Percentiles rank a stretch among this genome's conserved stretches.
phyloP scores from a whole-genome alignment of 2,329 filamentous ascomycete species.

The Trichoderma sp. region DNA sequence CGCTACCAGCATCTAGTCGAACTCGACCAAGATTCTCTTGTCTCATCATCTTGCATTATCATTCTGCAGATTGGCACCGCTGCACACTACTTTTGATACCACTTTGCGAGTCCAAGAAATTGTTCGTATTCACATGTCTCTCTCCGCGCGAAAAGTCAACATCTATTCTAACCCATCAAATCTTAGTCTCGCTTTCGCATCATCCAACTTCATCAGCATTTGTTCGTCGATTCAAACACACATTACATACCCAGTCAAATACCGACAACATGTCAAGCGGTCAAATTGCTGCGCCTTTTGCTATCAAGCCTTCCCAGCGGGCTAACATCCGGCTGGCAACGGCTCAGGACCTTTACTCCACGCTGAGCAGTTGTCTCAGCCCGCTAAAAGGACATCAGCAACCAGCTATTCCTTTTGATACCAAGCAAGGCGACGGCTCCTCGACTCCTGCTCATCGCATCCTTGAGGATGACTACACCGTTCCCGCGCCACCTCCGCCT shows the following conservation, averaged over 20 bases:
- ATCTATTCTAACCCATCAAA: neutral
- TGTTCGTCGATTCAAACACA: neutral
- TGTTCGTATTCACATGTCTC: neutral
- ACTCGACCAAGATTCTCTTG: neutral
- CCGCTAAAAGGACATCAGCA: slow-evolving; percentile 11
- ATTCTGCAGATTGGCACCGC: neutral
- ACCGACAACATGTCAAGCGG: slow-evolving; percentile 35
- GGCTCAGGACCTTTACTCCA: slow-evolving; percentile 52
- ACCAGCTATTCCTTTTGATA: slow-evolving; percentile 20
- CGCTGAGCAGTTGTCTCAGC: slow-evolving; percentile 39
- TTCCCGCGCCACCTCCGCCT: slow-evolving; percentile 64
- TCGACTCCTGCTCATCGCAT: slow-evolving; percentile 51
- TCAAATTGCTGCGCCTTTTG: slow-evolving; percentile 44
- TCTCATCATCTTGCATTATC: neutral
- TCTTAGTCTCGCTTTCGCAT: neutral
- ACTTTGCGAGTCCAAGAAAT: neutral
- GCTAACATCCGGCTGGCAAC: slow-evolving; percentile 40
- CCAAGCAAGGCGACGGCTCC: slow-evolving; percentile 41
- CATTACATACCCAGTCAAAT: neutral
- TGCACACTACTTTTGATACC: neutral
- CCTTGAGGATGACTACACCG: slow-evolving; percentile 59
- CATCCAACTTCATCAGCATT: neutral
- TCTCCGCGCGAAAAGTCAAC: neutral
- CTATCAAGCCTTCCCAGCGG: slow-evolving; percentile 48
- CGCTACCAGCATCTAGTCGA: neutral